These are phyloP conservation scores for Aspergillus sp. DNA, from an alignment of 2,329 filamentous ascomycete genomes.

Conservation along the genomic window DNA sequence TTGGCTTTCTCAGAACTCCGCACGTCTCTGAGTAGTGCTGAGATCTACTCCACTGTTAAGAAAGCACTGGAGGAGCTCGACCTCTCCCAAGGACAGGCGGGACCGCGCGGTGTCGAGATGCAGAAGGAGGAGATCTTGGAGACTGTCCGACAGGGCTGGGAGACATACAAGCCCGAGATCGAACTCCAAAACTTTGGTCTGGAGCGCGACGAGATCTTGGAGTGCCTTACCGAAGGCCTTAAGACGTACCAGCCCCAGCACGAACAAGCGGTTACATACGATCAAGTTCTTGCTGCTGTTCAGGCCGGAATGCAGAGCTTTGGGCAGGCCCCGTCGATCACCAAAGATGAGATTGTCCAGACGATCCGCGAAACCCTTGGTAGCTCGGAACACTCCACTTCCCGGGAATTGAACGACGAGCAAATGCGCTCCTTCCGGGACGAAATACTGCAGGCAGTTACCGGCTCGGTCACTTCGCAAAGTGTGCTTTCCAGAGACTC, in stretches of 20 bases:
- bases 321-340: conserved; percentile 59
- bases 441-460: conserved; percentile 27
- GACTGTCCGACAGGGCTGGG: conserved; percentile 83
- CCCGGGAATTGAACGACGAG: conserved; percentile 16
- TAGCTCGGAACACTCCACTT: conserved; percentile 53
- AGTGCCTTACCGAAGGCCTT: conserved; percentile 77
- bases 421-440: conserved; percentile 24
- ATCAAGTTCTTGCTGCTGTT: conserved; percentile 78
- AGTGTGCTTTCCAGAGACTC: conserved; percentile 23
- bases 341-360: conserved; percentile 73
- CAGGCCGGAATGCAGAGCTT: conserved; percentile 80
- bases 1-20: conserved; percentile 55
- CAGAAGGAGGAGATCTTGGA: conserved; percentile 76
- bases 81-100: conserved; percentile 52
- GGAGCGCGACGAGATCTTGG: conserved; percentile 81
- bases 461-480: conserved; percentile 22
- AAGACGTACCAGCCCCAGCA: conserved; percentile 56
- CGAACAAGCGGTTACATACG: conserved; percentile 59
- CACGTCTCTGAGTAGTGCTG: conserved; percentile 64
- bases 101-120: conserved; percentile 44
- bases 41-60: conserved; percentile 78
- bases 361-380: conserved; percentile 81
- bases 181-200: conserved; percentile 83
- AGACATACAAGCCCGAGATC: conserved; percentile 88
- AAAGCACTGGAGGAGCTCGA: conserved; percentile 55